A percentile compares a stretch with the other conserved stretches of the same genome.
Evolutionary conservation across 139 green algal species (phyloP).

Genomic region (Chlorella sorokiniana): DNA sequence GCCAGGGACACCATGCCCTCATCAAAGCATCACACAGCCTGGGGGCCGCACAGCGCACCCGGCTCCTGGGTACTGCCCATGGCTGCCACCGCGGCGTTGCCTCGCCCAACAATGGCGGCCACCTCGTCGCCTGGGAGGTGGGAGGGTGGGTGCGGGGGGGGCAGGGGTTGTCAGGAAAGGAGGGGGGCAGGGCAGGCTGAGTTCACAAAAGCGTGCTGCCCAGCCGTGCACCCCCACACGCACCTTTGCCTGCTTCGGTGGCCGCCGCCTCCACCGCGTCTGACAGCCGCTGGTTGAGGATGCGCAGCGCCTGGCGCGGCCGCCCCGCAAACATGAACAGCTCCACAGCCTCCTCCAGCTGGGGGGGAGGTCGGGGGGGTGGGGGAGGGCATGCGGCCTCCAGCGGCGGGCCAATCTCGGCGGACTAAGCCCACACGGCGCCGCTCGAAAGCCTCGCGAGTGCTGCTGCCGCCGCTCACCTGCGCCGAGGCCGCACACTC

Average conservation of each 20-base stretch:
- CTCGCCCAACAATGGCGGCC: conserved; percentile 25
- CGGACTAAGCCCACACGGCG: not conserved
- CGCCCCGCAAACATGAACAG: conserved; percentile 82
- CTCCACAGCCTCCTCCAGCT: conserved; percentile 80
- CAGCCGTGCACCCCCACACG: not conserved
- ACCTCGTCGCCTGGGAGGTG: conserved; percentile 16
- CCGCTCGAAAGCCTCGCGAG: too few species aligned
- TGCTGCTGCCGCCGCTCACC: not conserved
- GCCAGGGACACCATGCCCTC: not conserved
- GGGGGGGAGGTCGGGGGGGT: conserved; percentile 10
- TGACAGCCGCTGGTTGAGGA: conserved; percentile 72
- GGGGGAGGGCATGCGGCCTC: not conserved
- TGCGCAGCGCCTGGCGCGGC: conserved; percentile 62
- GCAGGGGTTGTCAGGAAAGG: not conserved
- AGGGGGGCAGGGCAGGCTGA: not conserved
- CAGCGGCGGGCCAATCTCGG: not conserved
- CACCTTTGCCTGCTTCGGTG: conserved; percentile 15
- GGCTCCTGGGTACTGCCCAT: conserved; percentile 18
- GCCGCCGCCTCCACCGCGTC: conserved; percentile 45
- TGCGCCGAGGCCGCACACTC: conserved; percentile 66
- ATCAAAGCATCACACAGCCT: not conserved
- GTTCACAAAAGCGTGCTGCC: not conserved
- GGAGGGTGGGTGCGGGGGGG: not conserved
- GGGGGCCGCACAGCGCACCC: not conserved
- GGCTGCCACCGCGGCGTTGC: conserved; percentile 30